Base-by-base conservation (phyloP, 768 basidiomycete species). In the Rhizopogon roseolus region DNA sequence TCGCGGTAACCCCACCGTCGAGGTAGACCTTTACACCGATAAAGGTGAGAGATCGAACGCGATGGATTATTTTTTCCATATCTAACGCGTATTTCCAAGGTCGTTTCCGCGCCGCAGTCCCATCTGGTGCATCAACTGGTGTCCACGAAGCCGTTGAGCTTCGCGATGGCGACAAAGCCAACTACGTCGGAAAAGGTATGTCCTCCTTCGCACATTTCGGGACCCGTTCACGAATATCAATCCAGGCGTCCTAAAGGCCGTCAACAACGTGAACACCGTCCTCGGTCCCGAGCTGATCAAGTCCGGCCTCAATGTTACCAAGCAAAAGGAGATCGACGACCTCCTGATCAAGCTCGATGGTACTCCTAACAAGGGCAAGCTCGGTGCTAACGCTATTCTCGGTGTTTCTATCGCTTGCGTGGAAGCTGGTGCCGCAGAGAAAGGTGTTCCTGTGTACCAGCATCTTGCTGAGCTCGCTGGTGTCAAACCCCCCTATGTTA, bases 361-460 rank as follows among this genome's bases (percentile, higher is more conserved):
- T 53, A 94, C 94, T 57, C 77, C 92, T 57, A 99, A 99, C 88
- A 99, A 99, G 83, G 95, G 93, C 73, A 96, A 96, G 72, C 87
- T 98, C 67, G 97, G 97, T 64, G 97, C 97, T 50, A 99, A 99
- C 72, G 97, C 97, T 66, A 98, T 98, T 73, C 90, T 99, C 55
- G 97, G 94, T 72, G 91, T 99, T 65, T 95, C 92, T 57, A 98
- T 98, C 71, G 96, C 96, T 34, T 93, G 90, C 50, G 82, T 90
- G 41, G 87, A 91, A 75, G 97, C 97, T 58, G 97, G 79, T 62
- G 97, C 97, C 41, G 91, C 84, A 49, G 91, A 97, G 77, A 97
- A 96, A 81, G 90, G 86, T 55, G 80, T 98, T 52, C 95, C 97
- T 48, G 85, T 96, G 62, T 98, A 98, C 82, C 84, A 90, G 70